Conservation (phyloP, 83 land plant genomes). For the Isoetes engelmannii region DNA sequence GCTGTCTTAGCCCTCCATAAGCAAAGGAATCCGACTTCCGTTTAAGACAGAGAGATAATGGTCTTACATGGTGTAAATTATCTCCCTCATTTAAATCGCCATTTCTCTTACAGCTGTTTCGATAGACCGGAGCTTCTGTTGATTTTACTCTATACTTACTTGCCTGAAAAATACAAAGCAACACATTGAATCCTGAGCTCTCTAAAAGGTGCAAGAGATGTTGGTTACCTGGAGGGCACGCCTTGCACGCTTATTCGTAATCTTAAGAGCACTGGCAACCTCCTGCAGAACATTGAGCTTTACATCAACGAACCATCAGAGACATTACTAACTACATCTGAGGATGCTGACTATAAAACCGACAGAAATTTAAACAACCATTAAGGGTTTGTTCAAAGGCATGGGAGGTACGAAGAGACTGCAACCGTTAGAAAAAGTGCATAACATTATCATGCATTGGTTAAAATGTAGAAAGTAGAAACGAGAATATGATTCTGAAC, state of each 20-base stretch:
- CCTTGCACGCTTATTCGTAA: no score
- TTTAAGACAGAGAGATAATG: not conserved
- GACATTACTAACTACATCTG: no score
- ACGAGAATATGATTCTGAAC: not conserved
- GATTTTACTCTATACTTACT: no score
- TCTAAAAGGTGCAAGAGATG: no score
- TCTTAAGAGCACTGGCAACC: no score
- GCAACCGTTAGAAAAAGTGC: conserved; percentile 1
- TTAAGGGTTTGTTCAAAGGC: not conserved
- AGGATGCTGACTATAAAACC: no score
- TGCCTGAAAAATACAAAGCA: no score
- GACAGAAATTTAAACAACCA: conserved; percentile 4
- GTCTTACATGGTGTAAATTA: conserved; percentile 7
- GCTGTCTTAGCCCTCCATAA: not conserved
- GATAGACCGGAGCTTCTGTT: conserved; percentile 4
- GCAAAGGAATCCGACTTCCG: not conserved
- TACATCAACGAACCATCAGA: no score
- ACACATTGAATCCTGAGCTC: no score
- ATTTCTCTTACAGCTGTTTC: not conserved
- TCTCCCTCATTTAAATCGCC: not conserved
- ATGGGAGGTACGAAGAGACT: not conserved
- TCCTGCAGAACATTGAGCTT: no score
- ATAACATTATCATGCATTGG: not conserved
- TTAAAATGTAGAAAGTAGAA: conserved; percentile 5
- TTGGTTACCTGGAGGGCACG: no score